Conservation (phyloP, 2,329 filamentous ascomycete species). For the Pseudogymnoascus sp. region DNA sequence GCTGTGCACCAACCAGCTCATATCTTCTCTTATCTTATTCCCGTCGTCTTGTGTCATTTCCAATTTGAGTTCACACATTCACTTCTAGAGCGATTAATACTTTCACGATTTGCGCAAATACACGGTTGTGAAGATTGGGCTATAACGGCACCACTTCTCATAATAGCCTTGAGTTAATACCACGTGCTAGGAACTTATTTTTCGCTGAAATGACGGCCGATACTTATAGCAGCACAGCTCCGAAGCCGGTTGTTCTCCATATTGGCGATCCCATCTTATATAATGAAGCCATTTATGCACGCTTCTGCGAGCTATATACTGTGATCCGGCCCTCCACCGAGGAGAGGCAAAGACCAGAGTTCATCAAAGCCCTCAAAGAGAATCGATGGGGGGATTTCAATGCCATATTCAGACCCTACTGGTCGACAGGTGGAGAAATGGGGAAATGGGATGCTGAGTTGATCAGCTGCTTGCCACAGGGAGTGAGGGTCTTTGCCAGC, state of each 20-base stretch:
- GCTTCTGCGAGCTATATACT: slow-evolving; percentile 33
- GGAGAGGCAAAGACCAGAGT: slow-evolving; percentile 43
- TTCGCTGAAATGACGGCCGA: slow-evolving; percentile 3
- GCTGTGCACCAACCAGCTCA: slow-evolving; percentile 2
- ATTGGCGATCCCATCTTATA: slow-evolving; percentile 29
- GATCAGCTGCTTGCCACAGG: slow-evolving; percentile 43
- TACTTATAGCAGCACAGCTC: background rate
- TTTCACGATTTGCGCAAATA: background rate
- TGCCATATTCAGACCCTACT: slow-evolving; percentile 49
- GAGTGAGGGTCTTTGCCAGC: slow-evolving; percentile 48
- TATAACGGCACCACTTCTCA: background rate
- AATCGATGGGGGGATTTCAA: slow-evolving; percentile 46
- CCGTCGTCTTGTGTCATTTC: background rate
- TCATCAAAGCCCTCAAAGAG: slow-evolving; percentile 42
- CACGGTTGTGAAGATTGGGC: background rate
- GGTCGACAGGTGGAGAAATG: slow-evolving; percentile 59
- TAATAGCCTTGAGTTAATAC: background rate
- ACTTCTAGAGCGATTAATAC: background rate
- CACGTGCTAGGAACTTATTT: background rate
- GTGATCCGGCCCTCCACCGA: slow-evolving; percentile 42
- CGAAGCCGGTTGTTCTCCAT: slow-evolving; percentile 26
- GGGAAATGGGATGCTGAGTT: slow-evolving; percentile 53
- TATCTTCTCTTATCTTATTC: background rate
- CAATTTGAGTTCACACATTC: background rate
- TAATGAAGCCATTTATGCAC: slow-evolving; percentile 22